Percentiles rank a stretch among this genome's conserved stretches.
Conservation (phyloP, 441 rosid species). For the Kokia cookei region DNA sequence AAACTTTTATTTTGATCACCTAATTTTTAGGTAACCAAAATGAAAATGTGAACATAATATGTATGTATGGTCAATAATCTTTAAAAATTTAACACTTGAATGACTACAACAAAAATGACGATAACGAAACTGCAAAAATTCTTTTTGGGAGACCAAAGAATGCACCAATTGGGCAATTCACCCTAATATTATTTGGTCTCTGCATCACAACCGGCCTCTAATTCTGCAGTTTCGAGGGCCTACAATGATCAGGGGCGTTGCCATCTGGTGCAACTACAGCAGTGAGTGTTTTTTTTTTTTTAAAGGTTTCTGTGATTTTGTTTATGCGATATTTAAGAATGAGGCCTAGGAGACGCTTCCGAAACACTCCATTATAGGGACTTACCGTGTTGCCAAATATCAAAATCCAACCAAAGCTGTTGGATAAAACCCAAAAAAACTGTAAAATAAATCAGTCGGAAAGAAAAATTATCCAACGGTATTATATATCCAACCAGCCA, state of each 20-base stretch:
- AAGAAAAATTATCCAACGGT: conserved; percentile 5
- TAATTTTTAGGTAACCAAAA: no score
- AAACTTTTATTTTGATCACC: no score
- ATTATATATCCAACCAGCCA: conserved; percentile 17
- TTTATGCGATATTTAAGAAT: not conserved
- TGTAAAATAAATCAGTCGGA: not conserved
- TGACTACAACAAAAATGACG: no score
- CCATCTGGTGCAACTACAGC: not conserved
- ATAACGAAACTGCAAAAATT: no score
- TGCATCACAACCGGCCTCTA: no score
- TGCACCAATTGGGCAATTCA: no score
- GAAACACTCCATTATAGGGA: not conserved
- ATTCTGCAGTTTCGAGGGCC: no score
- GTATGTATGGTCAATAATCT: no score
- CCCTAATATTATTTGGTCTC: no score
- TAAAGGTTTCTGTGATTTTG: not conserved
- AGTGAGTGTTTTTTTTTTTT: not conserved
- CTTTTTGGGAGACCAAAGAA: no score
- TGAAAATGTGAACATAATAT: no score
- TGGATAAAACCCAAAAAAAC: not conserved
- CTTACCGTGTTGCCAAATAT: not conserved
- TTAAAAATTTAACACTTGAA: no score
- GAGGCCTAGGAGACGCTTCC: not conserved
- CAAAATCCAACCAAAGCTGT: not conserved
- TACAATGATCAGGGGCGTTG: not conserved